Percentiles rank a stretch among this genome's conserved stretches.
Evolutionary conservation across 331 rosid genomes (phyloP).

Genomic region (Dryas integrifolia): DNA sequence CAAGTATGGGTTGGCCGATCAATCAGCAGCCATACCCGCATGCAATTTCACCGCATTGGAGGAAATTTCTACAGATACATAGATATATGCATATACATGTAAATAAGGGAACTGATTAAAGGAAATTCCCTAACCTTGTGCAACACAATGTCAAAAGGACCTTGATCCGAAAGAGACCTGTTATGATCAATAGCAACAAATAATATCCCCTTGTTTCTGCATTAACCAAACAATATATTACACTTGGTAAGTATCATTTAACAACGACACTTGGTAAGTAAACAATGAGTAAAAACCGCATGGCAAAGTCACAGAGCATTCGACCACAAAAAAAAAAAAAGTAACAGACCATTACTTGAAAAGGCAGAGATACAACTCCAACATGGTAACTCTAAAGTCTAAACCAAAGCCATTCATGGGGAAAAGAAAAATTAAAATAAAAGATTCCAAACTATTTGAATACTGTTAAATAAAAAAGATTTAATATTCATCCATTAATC

Average conservation of each 20-base stretch:
- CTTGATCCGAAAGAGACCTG: slow-evolving; percentile 75
- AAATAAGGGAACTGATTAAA: not conserved
- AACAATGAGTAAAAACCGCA: not conserved
- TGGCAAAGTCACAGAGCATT: not conserved
- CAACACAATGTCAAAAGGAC: slow-evolving; percentile 80
- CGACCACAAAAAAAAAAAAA: too few relatives aligned
- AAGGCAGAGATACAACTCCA: not conserved
- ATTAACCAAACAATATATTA: slow-evolving; percentile 15
- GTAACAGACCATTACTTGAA: too few relatives aligned
- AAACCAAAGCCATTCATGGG: not conserved
- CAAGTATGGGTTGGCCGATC: too few relatives aligned
- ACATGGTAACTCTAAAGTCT: not conserved
- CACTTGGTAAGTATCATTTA: not conserved
- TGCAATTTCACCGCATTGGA: too few relatives aligned
- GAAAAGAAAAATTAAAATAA: not conserved
- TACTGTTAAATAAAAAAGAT: not conserved
- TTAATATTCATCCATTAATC: not conserved
- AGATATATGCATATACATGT: too few relatives aligned
- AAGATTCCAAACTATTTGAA: not conserved
- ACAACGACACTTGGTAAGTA: not conserved
- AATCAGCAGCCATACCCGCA: too few relatives aligned
- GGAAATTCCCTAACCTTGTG: slow-evolving; percentile 54
- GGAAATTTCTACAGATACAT: too few relatives aligned
- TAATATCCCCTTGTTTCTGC: slow-evolving; percentile 78
- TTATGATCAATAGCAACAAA: slow-evolving; percentile 80